Evolutionary conservation across 2,329 filamentous ascomycete species (phyloP), one percentile per base, ranked within the genome.

Genomic region (Bipolaris sorokiniana): DNA sequence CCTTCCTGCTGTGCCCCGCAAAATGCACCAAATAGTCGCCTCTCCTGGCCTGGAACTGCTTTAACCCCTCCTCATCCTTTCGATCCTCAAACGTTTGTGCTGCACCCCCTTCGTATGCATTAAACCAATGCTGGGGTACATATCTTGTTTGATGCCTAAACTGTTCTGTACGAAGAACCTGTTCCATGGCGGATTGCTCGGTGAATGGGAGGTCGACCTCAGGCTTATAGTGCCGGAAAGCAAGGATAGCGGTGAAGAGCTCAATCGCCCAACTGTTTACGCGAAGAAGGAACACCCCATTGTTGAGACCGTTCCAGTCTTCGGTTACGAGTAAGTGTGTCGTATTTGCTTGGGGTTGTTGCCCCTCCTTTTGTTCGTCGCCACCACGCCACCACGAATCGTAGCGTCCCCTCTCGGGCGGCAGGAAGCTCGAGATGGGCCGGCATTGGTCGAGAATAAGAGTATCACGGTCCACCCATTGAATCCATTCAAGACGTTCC

Each of bases 1-100:
- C 69, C 16, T 76, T 72, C 11, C 76, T 61, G 1, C 56, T 58
- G 1, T 75, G 65, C 0, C 78, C 78, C 5, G 78, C 74, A 51
- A 80, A 80, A 58, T 80, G 78, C n/a, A 80, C 76, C 10, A 81
- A 59, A 51, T 78, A 74, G 51, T 80, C 78, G 3, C 78, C 78
- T 34, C 75, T 68, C 11, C 76, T 71, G 5, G 76, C 76, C 44
- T 77, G 72, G 44, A 69, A 74, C 15, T 73, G 66, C 1, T 69
- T 59, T 31, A 78, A 56, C 3, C 71, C 78, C 51, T 76, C 72
- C 51, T 75, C 74, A 46, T 75, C 70, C 46, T 58, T 38, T 15
- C 76, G 73, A 33, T 46, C 18, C 7, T 47, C 46, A 22, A 58
- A 67, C 5, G 23, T 18, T 18, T 54, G n/a, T 15, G 66, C 50